Evolutionary conservation across 768 basidiomycete genomes (phyloP).

Genomic region (Zangia roseola): DNA sequence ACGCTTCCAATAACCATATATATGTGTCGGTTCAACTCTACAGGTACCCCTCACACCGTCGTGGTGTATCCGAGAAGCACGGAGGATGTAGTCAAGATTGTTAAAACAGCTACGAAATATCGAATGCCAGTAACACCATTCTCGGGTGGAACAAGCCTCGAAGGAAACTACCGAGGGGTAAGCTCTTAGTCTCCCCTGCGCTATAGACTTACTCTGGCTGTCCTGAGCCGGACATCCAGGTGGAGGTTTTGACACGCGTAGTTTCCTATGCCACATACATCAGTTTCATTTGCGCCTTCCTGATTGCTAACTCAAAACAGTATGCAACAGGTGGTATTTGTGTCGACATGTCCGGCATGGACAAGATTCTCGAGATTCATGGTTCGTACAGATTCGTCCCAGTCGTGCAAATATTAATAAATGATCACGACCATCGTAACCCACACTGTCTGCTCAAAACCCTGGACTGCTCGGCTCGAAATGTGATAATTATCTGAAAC

Average conservation of each 20-base stretch:
- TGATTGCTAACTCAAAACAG: conserved; percentile 10
- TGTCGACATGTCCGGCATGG: conserved; percentile 77
- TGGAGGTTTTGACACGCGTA: too few relatives aligned
- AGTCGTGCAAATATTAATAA: background rate
- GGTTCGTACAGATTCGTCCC: conserved; percentile 38
- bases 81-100: conserved; percentile 78
- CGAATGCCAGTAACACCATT: conserved; percentile 77
- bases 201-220: background rate
- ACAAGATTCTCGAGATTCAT: conserved; percentile 72
- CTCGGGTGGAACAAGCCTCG: conserved; percentile 79
- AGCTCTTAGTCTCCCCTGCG: conserved; percentile 20
- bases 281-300: background rate
- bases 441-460: too few relatives aligned
- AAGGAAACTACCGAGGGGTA: conserved; percentile 73
- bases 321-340: conserved; percentile 62
- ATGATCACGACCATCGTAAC: background rate
- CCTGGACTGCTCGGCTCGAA: background rate
- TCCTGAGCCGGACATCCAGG: too few relatives aligned
- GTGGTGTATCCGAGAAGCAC: conserved; percentile 67
- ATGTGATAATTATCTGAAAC: background rate
- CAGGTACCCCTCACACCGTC: conserved; percentile 51
- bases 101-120: conserved; percentile 72
- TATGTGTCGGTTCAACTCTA: background rate
- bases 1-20: too few relatives aligned
- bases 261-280: background rate